Evolutionary conservation across 352 stramenopile species (phyloP).

Genomic region (Phytophthora boehmeriae): DNA sequence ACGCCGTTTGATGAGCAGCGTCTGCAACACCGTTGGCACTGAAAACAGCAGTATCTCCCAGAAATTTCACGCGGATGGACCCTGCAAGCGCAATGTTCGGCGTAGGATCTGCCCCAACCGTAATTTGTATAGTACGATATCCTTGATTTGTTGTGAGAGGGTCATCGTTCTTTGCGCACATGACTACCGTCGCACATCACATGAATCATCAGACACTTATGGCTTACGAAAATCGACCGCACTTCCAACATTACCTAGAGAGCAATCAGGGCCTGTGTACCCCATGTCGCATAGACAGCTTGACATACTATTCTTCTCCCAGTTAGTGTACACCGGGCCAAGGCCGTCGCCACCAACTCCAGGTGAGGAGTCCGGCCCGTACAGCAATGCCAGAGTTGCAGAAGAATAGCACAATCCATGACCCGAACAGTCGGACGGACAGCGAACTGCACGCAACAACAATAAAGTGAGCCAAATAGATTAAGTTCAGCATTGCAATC

Average conservation of each 20-base stretch:
- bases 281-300: slow-evolving; percentile 85
- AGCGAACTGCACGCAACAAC: slow-evolving; percentile 41
- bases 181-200: slow-evolving; percentile 32
- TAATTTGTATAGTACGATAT: slow-evolving; percentile 65
- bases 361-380: slow-evolving; percentile 49
- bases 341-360: slow-evolving; percentile 43
- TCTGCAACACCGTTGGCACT: slow-evolving; percentile 43
- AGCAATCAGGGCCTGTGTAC: slow-evolving; percentile 86
- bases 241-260: slow-evolving; percentile 42
- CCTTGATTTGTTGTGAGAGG: slow-evolving; percentile 75
- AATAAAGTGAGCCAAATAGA: neutral
- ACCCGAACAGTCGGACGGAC: slow-evolving; percentile 64
- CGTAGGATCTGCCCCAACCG: slow-evolving; percentile 34
- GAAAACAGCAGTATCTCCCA: slow-evolving; percentile 51
- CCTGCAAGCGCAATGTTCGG: slow-evolving; percentile 34
- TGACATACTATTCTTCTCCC: slow-evolving; percentile 82
- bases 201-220: neutral
- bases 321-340: slow-evolving; percentile 79
- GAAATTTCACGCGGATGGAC: slow-evolving; percentile 50
- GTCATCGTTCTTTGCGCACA: slow-evolving; percentile 90
- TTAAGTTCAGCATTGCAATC: neutral
- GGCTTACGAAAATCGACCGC: neutral
- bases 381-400: slow-evolving; percentile 50
- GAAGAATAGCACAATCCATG: slow-evolving; percentile 69
- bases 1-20: slow-evolving; percentile 35